These are phyloP conservation scores for Leccinum broughii DNA, from an alignment of 768 basidiomycete genomes.

Conservation along the genomic window DNA sequence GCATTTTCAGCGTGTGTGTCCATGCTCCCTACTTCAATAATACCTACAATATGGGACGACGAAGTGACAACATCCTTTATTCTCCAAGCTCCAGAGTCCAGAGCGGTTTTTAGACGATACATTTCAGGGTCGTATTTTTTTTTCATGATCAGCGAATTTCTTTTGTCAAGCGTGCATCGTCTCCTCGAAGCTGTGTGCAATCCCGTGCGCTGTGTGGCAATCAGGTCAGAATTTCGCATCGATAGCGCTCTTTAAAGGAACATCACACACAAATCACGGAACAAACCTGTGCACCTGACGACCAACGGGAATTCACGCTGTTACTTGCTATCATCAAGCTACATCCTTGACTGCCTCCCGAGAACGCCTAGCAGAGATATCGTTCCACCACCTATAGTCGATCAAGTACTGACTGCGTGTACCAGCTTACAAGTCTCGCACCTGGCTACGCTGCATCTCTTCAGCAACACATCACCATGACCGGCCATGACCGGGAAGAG, in stretches of 20 bases:
- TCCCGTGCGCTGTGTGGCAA: too few relatives aligned
- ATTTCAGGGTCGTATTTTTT: too few relatives aligned
- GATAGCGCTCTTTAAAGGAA: background rate
- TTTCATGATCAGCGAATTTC: too few relatives aligned
- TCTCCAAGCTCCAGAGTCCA: too few relatives aligned
- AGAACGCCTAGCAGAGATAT: conserved; percentile 41
- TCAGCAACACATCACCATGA: conserved; percentile 30
- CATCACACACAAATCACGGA: background rate
- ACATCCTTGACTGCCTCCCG: conserved; percentile 34
- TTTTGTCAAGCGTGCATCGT: too few relatives aligned
- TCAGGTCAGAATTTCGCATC: background rate
- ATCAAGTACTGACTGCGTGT: background rate
- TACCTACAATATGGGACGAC: too few relatives aligned
- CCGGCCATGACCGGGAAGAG: conserved; percentile 23
- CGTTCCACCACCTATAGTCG: conserved; percentile 52
- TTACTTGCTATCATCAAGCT: background rate
- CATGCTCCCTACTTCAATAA: too few relatives aligned
- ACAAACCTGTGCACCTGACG: background rate
- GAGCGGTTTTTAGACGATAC: too few relatives aligned
- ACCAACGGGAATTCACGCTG: background rate
- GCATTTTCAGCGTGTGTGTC: too few relatives aligned
- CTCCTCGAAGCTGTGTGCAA: background rate
- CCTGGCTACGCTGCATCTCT: conserved; percentile 46
- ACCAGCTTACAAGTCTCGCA: conserved; percentile 15
- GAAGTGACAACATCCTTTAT: too few relatives aligned